Conservation (phyloP, 495 filamentous ascomycete species). For the Penicillium antarcticum region DNA sequence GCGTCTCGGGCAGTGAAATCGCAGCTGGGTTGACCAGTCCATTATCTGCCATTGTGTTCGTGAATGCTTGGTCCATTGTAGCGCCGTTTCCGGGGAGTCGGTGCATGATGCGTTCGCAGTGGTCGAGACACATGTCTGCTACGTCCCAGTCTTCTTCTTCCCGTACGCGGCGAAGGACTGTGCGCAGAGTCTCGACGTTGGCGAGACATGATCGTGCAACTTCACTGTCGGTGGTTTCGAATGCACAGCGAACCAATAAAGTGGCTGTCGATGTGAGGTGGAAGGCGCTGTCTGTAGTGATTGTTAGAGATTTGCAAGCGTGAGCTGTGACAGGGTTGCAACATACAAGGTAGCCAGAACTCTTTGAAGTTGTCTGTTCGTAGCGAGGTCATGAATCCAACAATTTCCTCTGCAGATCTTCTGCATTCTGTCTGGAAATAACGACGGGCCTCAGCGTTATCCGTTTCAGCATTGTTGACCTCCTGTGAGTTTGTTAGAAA, state of each 20-base stretch:
- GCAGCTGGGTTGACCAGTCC: slow-evolving; percentile 42
- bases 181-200: slow-evolving; percentile 41
- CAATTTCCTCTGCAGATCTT: slow-evolving; percentile 48
- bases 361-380: slow-evolving; percentile 43
- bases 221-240: slow-evolving; percentile 42
- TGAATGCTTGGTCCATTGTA: slow-evolving; percentile 18
- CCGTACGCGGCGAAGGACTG: slow-evolving; percentile 44
- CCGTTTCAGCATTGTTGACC: slow-evolving; percentile 41
- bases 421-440: slow-evolving; percentile 51
- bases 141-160: slow-evolving; percentile 55
- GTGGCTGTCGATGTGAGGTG: slow-evolving; percentile 48
- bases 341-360: slow-evolving; percentile 49
- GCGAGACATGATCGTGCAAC: slow-evolving; percentile 40
- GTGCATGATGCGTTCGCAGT: slow-evolving; percentile 47
- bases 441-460: slow-evolving; percentile 42
- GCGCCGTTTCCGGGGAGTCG: slow-evolving; percentile 32
- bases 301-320: slow-evolving; percentile 13
- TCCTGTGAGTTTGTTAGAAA: slow-evolving; percentile 27
- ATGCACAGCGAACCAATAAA: slow-evolving; percentile 44
- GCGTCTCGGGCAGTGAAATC: slow-evolving; percentile 45
- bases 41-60: slow-evolving; percentile 17
- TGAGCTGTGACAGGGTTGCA: neutral
- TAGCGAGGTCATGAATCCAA: slow-evolving; percentile 48
- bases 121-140: slow-evolving; percentile 51
- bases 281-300: slow-evolving; percentile 42